These are phyloP conservation scores for Saccharomyces kudriavzevii DNA, from an alignment of 805 yeast genomes.

Conservation along the genomic window DNA sequence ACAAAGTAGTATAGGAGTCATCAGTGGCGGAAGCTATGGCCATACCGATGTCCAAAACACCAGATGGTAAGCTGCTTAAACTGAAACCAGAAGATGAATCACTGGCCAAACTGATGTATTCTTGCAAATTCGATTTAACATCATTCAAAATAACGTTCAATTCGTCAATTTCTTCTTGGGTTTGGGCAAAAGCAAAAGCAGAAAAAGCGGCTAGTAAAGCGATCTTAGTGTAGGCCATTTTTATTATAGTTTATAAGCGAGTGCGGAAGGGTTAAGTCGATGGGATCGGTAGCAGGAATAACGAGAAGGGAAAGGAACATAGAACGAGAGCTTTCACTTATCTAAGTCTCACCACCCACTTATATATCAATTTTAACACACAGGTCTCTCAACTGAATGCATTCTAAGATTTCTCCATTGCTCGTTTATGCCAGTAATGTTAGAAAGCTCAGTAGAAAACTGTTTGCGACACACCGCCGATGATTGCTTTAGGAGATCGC, in stretches of 20 bases:
- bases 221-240: conserved; percentile 7
- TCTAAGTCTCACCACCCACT: not conserved
- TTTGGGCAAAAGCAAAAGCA: conserved; percentile 10
- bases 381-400: too few relatives aligned
- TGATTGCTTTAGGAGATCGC: not conserved
- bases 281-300: too few relatives aligned
- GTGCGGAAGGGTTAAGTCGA: not conserved
- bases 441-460: not conserved
- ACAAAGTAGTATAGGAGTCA: conserved; percentile 29
- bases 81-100: conserved; percentile 7
- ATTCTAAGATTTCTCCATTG: not conserved
- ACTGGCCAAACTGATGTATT: conserved; percentile 8
- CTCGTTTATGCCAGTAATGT: not conserved
- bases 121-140: conserved; percentile 7
- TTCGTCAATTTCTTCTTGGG: conserved; percentile 10
- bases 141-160: conserved; percentile 11
- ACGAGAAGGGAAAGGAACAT: not conserved
- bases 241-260: conserved; percentile 1
- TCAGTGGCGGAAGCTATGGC: conserved; percentile 29
- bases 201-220: conserved; percentile 9
- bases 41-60: conserved; percentile 13
- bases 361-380: not conserved
- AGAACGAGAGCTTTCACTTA: not conserved
- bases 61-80: conserved; percentile 9
- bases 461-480: not conserved